Evolutionary conservation across 2,329 filamentous ascomycete species (phyloP).

Genomic region (Epichloe gansuensis): DNA sequence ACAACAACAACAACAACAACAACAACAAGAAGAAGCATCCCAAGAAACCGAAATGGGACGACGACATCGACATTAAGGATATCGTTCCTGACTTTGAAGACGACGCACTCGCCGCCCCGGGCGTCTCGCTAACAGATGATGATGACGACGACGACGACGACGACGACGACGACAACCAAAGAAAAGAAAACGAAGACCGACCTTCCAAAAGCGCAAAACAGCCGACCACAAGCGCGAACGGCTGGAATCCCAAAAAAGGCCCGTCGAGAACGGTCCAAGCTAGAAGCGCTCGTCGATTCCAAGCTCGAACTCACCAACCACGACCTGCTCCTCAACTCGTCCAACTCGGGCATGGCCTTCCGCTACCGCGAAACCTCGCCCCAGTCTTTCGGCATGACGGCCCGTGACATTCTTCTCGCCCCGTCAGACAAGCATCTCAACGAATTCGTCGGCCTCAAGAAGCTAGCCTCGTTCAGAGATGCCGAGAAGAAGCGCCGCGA

Average conservation of each 20-base stretch:
- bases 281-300: conserved; percentile 77
- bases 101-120: conserved; percentile 35
- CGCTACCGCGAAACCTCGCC: conserved; percentile 92
- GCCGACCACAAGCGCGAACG: conserved; percentile 49
- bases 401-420: conserved; percentile 79
- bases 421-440: conserved; percentile 80
- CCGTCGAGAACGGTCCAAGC: conserved; percentile 69
- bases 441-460: conserved; percentile 86
- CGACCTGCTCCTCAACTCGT: conserved; percentile 36
- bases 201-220: conserved; percentile 48
- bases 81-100: conserved; percentile 78
- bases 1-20: conserved; percentile 35
- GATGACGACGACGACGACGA: conserved; percentile 25
- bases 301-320: conserved; percentile 64
- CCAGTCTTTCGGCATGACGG: conserved; percentile 76
- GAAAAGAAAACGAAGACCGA: conserved; percentile 30
- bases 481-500: conserved; percentile 81
- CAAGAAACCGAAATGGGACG: conserved; percentile 70
- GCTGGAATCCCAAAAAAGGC: conserved; percentile 53
- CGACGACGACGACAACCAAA: conserved; percentile 24
- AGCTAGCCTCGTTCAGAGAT: conserved; percentile 82
- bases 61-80: conserved; percentile 95
- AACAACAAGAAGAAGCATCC: conserved; percentile 31
- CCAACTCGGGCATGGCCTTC: conserved; percentile 44
- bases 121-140: conserved; percentile 39